Percentiles rank a stretch among this genome's conserved stretches.
Evolutionary conservation across 73 alveolate species (phyloP).

Genomic region (Paramecium tetraurelia): DNA sequence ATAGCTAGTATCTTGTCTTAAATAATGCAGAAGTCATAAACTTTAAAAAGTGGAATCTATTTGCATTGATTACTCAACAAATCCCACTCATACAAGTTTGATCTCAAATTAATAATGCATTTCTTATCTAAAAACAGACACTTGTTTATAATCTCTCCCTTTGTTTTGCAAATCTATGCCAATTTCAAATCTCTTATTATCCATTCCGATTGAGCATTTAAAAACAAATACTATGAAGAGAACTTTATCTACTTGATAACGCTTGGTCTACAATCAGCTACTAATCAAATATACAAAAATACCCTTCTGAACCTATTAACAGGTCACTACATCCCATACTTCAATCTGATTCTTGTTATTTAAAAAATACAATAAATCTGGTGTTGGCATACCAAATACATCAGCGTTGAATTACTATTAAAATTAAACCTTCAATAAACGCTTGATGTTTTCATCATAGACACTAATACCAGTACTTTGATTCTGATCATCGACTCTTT

Average conservation of each 20-base stretch:
- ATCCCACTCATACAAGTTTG: constrained; percentile 1
- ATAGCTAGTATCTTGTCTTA: neutral
- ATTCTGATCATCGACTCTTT: neutral
- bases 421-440: constrained; percentile 9
- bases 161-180: neutral
- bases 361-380: neutral
- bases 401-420: neutral
- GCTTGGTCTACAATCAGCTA: constrained; percentile 52
- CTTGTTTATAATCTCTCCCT: neutral
- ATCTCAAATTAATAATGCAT: neutral
- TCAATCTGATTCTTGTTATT: constrained; percentile 3
- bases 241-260: neutral
- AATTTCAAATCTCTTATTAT: constrained; percentile 10
- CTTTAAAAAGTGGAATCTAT: neutral
- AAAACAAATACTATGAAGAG: neutral
- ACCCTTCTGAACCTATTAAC: neutral
- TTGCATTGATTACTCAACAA: neutral
- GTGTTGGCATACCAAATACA: constrained; percentile 15
- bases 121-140: neutral
- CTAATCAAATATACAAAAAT: neutral
- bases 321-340: neutral
- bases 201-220: constrained; percentile 18
- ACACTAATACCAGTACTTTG: neutral
- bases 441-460: neutral
- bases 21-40: neutral